Conservation (phyloP, 768 basidiomycete species). For the Tylopilus vinaceipallidus region DNA sequence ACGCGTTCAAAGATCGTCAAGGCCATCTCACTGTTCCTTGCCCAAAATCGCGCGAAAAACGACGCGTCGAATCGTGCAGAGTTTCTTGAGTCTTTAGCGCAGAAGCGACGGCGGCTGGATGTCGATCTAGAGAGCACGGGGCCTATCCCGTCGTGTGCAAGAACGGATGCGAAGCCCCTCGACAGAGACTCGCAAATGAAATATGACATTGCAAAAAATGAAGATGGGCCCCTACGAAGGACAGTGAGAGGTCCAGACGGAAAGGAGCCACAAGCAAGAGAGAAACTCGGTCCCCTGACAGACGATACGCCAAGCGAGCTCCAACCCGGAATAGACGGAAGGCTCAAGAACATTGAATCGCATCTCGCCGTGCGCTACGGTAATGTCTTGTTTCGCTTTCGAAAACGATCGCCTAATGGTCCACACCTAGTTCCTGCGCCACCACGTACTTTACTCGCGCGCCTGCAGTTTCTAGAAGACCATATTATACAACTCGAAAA, state of each 20-base stretch:
- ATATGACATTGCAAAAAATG: slow-evolving; percentile 85
- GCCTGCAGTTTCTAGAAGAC: slow-evolving; percentile 71
- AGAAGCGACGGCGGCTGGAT: slow-evolving; percentile 49
- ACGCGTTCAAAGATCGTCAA: slow-evolving; percentile 52
- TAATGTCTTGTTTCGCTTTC: slow-evolving; percentile 28
- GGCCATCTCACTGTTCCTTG: slow-evolving; percentile 70
- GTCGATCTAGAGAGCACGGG: slow-evolving; percentile 34
- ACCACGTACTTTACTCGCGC: slow-evolving; percentile 60
- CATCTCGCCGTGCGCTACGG: slow-evolving; percentile 77
- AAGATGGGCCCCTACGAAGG: slow-evolving; percentile 68
- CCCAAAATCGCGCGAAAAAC: slow-evolving; percentile 66
- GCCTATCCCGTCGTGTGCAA: slow-evolving; percentile 58
- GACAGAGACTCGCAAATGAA: slow-evolving; percentile 80
- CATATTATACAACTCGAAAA: slow-evolving; percentile 75
- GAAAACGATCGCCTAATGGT: slow-evolving; percentile 2
- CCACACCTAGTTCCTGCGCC: slow-evolving; percentile 59
- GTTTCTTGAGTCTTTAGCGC: slow-evolving; percentile 59
- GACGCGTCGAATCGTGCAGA: slow-evolving; percentile 76
- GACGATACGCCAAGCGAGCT: slow-evolving; percentile 39
- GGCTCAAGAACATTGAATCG: slow-evolving; percentile 63
- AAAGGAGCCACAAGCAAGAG: slow-evolving; percentile 10
- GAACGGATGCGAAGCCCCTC: slow-evolving; percentile 66
- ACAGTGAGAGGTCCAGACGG: slow-evolving; percentile 42
- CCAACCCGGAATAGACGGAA: slow-evolving; percentile 62
- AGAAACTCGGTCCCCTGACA: slow-evolving; percentile 14